These are phyloP conservation scores for Komagataella ulmi DNA, from an alignment of 805 yeast species.

Conservation along the genomic window DNA sequence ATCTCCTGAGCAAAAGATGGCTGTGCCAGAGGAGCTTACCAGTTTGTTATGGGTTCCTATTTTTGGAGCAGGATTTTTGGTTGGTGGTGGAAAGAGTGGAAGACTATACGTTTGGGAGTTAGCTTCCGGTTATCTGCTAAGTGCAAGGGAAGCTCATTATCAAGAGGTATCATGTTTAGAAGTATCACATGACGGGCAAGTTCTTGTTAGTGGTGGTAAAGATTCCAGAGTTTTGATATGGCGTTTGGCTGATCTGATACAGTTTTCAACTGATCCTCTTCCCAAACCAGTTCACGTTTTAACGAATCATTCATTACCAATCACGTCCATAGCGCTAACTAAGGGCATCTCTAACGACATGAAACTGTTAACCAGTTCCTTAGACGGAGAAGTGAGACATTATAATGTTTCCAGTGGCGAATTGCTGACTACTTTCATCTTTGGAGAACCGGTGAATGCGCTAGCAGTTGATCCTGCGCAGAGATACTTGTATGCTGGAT, in stretches of 20 bases:
- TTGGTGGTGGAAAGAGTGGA: slow-evolving; percentile 69
- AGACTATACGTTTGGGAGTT: slow-evolving; percentile 78
- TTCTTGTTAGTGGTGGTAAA: slow-evolving; percentile 59
- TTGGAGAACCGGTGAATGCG: slow-evolving; percentile 41
- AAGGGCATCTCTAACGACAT: slow-evolving; percentile 45
- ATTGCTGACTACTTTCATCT: slow-evolving; percentile 60
- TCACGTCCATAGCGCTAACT: slow-evolving; percentile 26
- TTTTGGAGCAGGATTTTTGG: slow-evolving; percentile 32
- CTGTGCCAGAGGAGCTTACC: slow-evolving; percentile 68
- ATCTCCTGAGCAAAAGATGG: slow-evolving; percentile 64
- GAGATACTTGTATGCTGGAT: slow-evolving; percentile 61
- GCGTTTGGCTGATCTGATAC: slow-evolving; percentile 49
- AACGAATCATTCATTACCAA: slow-evolving; percentile 37
- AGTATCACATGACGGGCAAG: slow-evolving; percentile 50
- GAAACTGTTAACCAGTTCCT: slow-evolving; percentile 54
- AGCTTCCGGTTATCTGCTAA: slow-evolving; percentile 57
- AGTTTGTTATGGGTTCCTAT: slow-evolving; percentile 35
- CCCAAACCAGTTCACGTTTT: background rate
- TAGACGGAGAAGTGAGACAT: slow-evolving; percentile 63
- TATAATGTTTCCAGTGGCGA: slow-evolving; percentile 37
- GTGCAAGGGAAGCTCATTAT: slow-evolving; percentile 74
- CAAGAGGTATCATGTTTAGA: slow-evolving; percentile 53
- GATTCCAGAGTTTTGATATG: slow-evolving; percentile 75
- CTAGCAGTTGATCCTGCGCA: slow-evolving; percentile 68
- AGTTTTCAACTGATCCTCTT: slow-evolving; percentile 20